Base-by-base conservation (phyloP, 2,329 filamentous ascomycete species). In the Exophiala sideris region DNA sequence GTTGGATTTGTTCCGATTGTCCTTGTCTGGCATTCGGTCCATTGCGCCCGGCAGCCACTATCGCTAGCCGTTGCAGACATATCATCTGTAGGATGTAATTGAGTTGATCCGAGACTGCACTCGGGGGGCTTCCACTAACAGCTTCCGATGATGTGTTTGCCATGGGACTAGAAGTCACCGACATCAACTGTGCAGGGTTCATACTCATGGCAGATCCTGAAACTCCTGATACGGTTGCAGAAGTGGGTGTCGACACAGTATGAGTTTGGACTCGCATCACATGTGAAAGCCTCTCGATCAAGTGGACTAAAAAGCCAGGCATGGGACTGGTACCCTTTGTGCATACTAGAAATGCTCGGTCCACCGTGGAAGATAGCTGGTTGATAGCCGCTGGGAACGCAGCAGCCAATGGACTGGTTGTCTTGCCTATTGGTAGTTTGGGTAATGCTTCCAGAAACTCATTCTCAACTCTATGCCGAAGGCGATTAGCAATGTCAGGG, bases 401-500 rank as follows among this genome's bases (percentile, higher is more conserved):
- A 12, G 48, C 50, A 34, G 46, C 14, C 32, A 50, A 29, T 34
- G 36, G 59, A 40, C 36, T 64, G 8, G 48, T 53, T 32, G 12
- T 53, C 50, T 53, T 59, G 47, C 36, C 57, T 3, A 24, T 7
- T 32, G 46, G 50, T 21, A 54, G 47, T 45, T 52, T 59, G 2
- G 54, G 59, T 14, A 55, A 57, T 57, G 50, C 72, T 54, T 29
- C 70, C 64, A 52, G 73, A 66, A 60, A 76, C 67, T 50, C 68
- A 65, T 51, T 66, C 69, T 65, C 76, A 68, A 21, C 71, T 70
- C 60, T 69, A 65, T 66, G 73, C 69, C 48, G 72, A 66, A 57
- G 73, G 68, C 66, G 73, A 48, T 42, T 45, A 12, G 48, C 45
- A 65, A 64, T 45, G 47, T 57, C 58, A 14, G 45, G 2, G 0